A percentile compares a stretch with the other conserved stretches of the same genome.
phyloP scores from a whole-genome alignment of 768 basidiomycete species.

The Tulasnella sp. region DNA sequence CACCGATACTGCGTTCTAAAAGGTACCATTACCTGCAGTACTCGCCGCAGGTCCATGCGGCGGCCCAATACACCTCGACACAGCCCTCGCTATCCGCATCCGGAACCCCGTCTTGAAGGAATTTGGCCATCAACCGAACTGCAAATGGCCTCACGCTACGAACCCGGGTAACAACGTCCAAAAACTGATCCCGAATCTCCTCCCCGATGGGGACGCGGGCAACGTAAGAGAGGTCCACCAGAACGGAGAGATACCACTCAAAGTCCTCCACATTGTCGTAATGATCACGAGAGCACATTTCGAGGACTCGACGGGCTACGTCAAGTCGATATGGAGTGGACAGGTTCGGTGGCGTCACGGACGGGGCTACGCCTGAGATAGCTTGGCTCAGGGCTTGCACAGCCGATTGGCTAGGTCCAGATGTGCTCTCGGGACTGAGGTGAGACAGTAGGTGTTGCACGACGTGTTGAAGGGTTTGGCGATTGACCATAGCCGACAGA shows the following conservation, averaged over 20 bases:
- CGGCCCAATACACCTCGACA: slow-evolving; percentile 87
- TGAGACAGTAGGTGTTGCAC: slow-evolving; percentile 89
- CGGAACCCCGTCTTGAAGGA: slow-evolving; percentile 73
- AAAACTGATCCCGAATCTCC: slow-evolving; percentile 78
- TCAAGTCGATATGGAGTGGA: slow-evolving; percentile 85
- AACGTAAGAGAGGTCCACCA: slow-evolving; percentile 88
- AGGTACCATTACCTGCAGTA: slow-evolving; percentile 71
- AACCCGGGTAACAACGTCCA: slow-evolving; percentile 86
- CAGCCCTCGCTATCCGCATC: slow-evolving; percentile 67
- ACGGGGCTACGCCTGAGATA: slow-evolving; percentile 35
- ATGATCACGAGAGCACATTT: slow-evolving; percentile 79
- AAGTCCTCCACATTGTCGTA: slow-evolving; percentile 91
- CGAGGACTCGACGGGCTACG: slow-evolving; percentile 79
- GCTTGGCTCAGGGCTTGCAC: slow-evolving; percentile 39
- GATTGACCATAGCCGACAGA: slow-evolving; percentile 89
- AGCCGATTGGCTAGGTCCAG: slow-evolving; percentile 53
- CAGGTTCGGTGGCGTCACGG: slow-evolving; percentile 59
- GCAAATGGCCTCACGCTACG: slow-evolving; percentile 73
- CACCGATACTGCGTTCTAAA: not conserved
- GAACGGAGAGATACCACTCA: slow-evolving; percentile 96
- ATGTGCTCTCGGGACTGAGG: slow-evolving; percentile 65
- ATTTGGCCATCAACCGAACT: slow-evolving; percentile 78
- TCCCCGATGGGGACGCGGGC: slow-evolving; percentile 77
- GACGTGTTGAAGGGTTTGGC: slow-evolving; percentile 82
- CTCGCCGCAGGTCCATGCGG: slow-evolving; percentile 96